Evolutionary conservation across 495 filamentous ascomycete species (phyloP), one percentile per base, ranked within the genome.

Genomic region (Aspergillus diversus): DNA sequence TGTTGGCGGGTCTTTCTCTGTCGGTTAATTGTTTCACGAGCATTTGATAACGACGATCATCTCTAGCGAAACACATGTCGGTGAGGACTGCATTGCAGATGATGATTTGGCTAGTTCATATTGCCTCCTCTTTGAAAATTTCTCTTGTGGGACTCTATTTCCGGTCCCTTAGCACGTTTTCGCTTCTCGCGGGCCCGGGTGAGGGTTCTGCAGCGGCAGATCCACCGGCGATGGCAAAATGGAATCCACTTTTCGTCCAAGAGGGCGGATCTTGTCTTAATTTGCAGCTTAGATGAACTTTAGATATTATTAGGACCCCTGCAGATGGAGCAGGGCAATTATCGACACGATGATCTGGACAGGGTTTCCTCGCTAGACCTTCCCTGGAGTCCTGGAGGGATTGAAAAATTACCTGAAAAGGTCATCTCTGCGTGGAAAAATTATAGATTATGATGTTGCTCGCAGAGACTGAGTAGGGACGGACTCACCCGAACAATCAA

Each of bases 171-270:
- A 21, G 16, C 16, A 50, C 47, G 47, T 50, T 49, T 49, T 17
- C 7, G 21, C 5, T 7, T 17, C 5, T 50, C 7, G 16, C 46
- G n/a, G 17, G 57, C 17, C 15, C n/a, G 13, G 21, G 57, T 60
- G 57, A 37, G 43, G 57, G 32, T 51, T 60, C 35, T 60, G 33
- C 35, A 46, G 37, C 57, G 49, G 48, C 47, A 53, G 57, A 50
- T 60, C 57, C 57, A 60, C 57, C 47, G 9, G 9, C 5, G 21
- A 51, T 52, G 57, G 57, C 57, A 51, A 60, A 58, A n/a, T 4
- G 55, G 21, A 57, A 57, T 32, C 55, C 55, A 57, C 55, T 46
- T 37, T n/a, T 6, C 31, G 31, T 7, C 55, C 55, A 27, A n/a
- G 7, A 32, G 7, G 15, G 51, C 51, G 33, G 27, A 33, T 5